Percentiles rank a stretch among this genome's conserved stretches.
These are phyloP conservation scores for Oemleria cerasiformis DNA, from an alignment of 306 rosid species.

Conservation along the genomic window DNA sequence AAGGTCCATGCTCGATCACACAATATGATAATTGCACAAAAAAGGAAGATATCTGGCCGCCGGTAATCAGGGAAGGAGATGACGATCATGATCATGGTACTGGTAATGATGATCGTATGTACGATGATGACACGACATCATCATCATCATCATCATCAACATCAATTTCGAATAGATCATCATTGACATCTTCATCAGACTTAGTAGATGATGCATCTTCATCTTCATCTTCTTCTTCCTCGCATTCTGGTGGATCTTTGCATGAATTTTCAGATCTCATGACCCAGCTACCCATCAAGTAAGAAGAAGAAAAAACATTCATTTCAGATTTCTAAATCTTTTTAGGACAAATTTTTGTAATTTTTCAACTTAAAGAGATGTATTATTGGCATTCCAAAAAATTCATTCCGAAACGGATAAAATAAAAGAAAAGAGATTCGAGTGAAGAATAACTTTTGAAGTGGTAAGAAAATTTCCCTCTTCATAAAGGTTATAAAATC, in stretches of 20 bases:
- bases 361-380: no score
- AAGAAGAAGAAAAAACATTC: slow-evolving; percentile 10
- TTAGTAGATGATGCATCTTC: slow-evolving; percentile 42
- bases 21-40: slow-evolving; percentile 9
- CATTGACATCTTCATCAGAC: slow-evolving; percentile 28
- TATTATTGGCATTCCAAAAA: no score
- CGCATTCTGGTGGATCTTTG: slow-evolving; percentile 34
- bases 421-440: no score
- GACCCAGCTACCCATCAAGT: slow-evolving; percentile 49
- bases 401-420: no score
- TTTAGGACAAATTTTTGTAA: background rate
- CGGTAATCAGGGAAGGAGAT: slow-evolving; percentile 25
- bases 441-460: no score
- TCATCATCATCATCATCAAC: slow-evolving; percentile 11
- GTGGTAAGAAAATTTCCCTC: no score
- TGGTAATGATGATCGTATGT: background rate
- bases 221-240: slow-evolving; percentile 14
- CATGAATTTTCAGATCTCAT: slow-evolving; percentile 45
- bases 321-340: background rate
- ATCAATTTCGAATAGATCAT: slow-evolving; percentile 22
- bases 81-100: slow-evolving; percentile 8
- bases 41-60: slow-evolving; percentile 1
- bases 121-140: background rate
- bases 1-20: slow-evolving; percentile 10
- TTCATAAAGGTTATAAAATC: no score